Evolutionary conservation across 352 stramenopile species (phyloP).

Genomic region (Hyaloperonospora brassicae): DNA sequence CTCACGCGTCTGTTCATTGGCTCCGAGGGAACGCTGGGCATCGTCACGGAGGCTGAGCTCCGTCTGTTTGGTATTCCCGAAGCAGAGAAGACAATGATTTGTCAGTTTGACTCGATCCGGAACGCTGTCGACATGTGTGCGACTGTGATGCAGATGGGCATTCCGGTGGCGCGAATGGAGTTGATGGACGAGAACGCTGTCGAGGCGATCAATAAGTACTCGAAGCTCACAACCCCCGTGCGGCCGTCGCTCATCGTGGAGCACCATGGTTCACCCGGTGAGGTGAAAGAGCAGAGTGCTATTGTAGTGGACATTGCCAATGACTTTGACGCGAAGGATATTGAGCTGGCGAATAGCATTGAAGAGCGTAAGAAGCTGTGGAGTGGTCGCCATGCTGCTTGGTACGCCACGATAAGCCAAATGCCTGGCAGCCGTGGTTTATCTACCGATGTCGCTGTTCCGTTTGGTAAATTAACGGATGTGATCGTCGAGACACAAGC

Average conservation of each 20-base stretch:
- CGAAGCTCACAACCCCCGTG: constrained; percentile 67
- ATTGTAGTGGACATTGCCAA: constrained; percentile 80
- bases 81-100: constrained; percentile 87
- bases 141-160: constrained; percentile 84
- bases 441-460: constrained; percentile 95
- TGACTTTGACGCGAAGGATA: constrained; percentile 78
- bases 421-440: constrained; percentile 78
- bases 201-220: constrained; percentile 80
- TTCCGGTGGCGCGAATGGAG: constrained; percentile 82
- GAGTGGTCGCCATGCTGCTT: constrained; percentile 77
- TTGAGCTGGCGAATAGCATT: constrained; percentile 57
- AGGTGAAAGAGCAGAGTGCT: constrained; percentile 84
- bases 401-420: constrained; percentile 75
- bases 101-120: constrained; percentile 88
- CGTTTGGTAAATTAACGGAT: constrained; percentile 89
- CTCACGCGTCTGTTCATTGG: constrained; percentile 92
- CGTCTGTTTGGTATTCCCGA: constrained; percentile 90
- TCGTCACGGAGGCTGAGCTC: constrained; percentile 93
- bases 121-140: constrained; percentile 77
- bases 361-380: constrained; percentile 83
- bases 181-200: constrained; percentile 80
- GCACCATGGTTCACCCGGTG: constrained; percentile 75
- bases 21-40: constrained; percentile 91
- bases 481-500: constrained; percentile 89
- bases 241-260: constrained; percentile 93